Conservation (phyloP, 768 basidiomycete genomes). For the Chalciporus piperatus region DNA sequence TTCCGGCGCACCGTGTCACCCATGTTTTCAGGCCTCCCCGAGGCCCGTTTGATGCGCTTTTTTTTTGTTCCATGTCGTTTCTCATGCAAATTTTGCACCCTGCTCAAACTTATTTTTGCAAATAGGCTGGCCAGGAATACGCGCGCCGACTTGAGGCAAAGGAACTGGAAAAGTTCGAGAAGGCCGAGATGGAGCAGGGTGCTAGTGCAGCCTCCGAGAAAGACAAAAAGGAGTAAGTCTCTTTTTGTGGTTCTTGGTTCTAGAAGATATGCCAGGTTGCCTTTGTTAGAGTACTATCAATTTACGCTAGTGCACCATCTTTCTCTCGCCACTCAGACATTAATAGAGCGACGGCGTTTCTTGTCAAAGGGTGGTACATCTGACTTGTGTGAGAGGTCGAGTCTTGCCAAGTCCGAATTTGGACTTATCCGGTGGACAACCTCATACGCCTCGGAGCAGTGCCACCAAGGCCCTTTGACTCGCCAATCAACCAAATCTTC, state of each 20-base stretch:
- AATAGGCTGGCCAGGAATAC: slow-evolving; percentile 85
- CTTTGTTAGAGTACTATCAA: neutral
- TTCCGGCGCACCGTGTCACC: slow-evolving; percentile 5
- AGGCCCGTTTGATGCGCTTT: slow-evolving; percentile 7
- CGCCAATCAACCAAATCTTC: neutral
- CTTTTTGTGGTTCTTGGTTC: slow-evolving; percentile 3
- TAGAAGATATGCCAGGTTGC: neutral
- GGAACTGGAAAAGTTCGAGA: slow-evolving; percentile 39
- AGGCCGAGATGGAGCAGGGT: slow-evolving; percentile 32
- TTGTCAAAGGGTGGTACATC: neutral
- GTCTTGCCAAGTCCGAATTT: slow-evolving; percentile 24
- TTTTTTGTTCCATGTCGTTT: neutral
- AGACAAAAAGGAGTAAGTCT: slow-evolving; percentile 29
- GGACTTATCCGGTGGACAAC: slow-evolving; percentile 16
- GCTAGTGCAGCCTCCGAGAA: slow-evolving; percentile 19
- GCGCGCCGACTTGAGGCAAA: slow-evolving; percentile 58
- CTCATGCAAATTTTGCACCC: slow-evolving; percentile 5
- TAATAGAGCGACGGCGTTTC: slow-evolving; percentile 1
- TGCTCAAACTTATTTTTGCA: slow-evolving; percentile 13
- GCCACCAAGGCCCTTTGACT: slow-evolving; percentile 6
- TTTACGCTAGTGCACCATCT: neutral
- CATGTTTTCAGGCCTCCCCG: neutral
- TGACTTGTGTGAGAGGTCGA: slow-evolving; percentile 3
- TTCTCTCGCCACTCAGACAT: neutral
- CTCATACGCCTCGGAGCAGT: slow-evolving; percentile 20